Evolutionary conservation across 306 rosid genomes (phyloP), one percentile per base, ranked within the genome.

Genomic region (Mucuna pruriens): DNA sequence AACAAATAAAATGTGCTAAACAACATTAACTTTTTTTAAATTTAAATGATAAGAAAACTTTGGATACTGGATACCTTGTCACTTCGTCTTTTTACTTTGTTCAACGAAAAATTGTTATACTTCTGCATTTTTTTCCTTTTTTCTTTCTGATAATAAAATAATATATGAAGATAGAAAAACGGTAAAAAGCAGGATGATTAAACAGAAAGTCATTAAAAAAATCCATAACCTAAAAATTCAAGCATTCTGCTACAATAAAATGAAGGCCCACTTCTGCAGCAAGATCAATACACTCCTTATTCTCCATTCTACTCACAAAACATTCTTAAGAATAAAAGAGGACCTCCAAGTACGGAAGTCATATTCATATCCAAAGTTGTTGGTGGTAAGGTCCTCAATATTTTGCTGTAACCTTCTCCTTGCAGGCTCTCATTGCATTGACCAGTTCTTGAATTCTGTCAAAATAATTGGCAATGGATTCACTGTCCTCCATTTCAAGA

Each of bases 21-120:
- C 22, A 85, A 78, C 75, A 38, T 51, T 20, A 39, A 9, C 33
- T 63, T 71, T 54, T 60, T 7, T 11, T 17, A 77, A 85, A 39
- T 23, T 13, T 34, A 9, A n/a, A 60, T 58, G 29, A 71, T 45
- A 63, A 54, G 51, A 42, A 77, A 25, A 55, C 23, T 17, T 44
- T 22, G 44, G 54, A 77, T 40, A 46, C 44, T 12, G 9, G 34
- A 61, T 68, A 62, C 26, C 73, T 57, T 33, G 7, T 25, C 44
- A 20, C 29, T 20, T 39, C n/a, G n/a, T n/a, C 5, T 73, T 46
- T 49, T 40, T 9, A 52, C 54, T 40, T 29, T 40, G 11, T 62
- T 16, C 34, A 67, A 11, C 20, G 36, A 71, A 72, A 55, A 20
- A 5, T 10, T 55, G 67, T 67, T 66, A 62, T 25, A 51, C 11